phyloP scores from a whole-genome alignment of 345 rosid species.

The Gossypium stocksii region DNA sequence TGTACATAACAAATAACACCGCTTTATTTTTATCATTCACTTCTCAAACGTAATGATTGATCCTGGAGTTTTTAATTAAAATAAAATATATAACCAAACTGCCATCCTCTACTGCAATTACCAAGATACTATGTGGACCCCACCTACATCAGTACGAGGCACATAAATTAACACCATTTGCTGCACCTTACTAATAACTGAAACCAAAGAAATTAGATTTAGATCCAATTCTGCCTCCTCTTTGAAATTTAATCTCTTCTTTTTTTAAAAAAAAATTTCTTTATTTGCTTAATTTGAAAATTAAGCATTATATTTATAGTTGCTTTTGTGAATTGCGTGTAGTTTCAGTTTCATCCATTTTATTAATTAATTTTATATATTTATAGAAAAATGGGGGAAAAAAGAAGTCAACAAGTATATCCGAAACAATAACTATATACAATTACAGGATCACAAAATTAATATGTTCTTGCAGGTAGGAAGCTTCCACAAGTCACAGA shows the following conservation, averaged over 20 bases:
- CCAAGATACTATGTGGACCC: conserved; percentile 6
- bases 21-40: no score
- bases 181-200: not conserved
- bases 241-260: no score
- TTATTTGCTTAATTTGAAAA: no score
- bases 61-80: not conserved
- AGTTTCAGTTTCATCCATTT: no score
- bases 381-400: no score
- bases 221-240: no score
- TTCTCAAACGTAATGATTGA: not conserved
- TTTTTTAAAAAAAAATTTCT: no score
- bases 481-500: conserved; percentile 6
- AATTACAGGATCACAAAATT: not conserved
- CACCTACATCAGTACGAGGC: conserved; percentile 10
- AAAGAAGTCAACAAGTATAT: not conserved
- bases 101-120: conserved; percentile 1
- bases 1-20: not conserved
- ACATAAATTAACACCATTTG: not conserved
- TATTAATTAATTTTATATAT: no score
- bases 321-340: no score
- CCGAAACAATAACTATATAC: not conserved
- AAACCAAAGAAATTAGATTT: no score
- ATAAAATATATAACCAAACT: not conserved
- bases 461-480: not conserved
- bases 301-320: no score